Base-by-base conservation (phyloP, 805 yeast species). In the Candida railenensis region DNA sequence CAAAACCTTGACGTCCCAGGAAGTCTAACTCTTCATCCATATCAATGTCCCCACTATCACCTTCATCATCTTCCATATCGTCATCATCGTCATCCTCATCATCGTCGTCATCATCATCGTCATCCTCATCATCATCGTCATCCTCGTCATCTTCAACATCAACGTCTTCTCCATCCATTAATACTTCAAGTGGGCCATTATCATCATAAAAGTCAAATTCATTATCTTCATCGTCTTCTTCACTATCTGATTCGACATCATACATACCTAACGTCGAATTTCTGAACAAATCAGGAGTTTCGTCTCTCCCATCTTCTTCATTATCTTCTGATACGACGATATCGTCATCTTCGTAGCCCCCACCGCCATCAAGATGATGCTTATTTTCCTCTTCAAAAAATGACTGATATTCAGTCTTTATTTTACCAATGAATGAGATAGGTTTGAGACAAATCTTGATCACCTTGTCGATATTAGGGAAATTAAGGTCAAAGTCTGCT, bases 201-300 rank as follows among this genome's bases (percentile, higher is more conserved):
- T 63, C 68, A 36, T 61, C 64, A 40, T 58, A 65, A 11, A 33
- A 34, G 11, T 33, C 45, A 22, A 22, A 39, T 19, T 39, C 42
- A 21, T 74, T 80, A 21, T 72, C 76, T 36, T 75, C 82, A 20
- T 71, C 79, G 7, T 78, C 83, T 11, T 80, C 85, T 30, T 82
- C 86, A 38, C 80, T 79, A 51, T 81, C 85, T 32, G 79, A 76
- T 43, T 85, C 94, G 34, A 87, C 83, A 55, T 92, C 97, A 61
- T 86, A 92, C 95, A 92, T 91, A 1, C 97, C 97, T 36, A 92
- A 72, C 0, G 97, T 88, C 0, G 97, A 91, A 60, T 94, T 91
- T 34, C 85, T 73, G 64, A 92, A 82, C 57, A 91, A 71, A 61
- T 91, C 91, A 0, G 96, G 90, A 0, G 90, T 80, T 44, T 89